A percentile compares a stretch with the other conserved stretches of the same genome.
phyloP scores from a whole-genome alignment of 169 alveolate genomes.

The Fabrea salina region DNA sequence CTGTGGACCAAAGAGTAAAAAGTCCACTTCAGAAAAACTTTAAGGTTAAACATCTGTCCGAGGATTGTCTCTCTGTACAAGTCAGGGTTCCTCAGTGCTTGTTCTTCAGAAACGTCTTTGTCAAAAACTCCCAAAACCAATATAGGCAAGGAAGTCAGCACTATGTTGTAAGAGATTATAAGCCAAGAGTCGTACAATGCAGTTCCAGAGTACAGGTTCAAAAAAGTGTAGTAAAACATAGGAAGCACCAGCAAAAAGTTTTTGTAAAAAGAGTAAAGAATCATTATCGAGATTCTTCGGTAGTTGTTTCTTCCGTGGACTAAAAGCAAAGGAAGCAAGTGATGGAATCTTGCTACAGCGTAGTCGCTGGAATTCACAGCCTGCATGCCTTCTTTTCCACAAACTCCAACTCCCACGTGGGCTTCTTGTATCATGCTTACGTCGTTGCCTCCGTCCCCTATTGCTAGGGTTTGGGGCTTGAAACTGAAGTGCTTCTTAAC shows the following conservation, averaged over 20 bases:
- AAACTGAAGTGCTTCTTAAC: slow-evolving; percentile 61
- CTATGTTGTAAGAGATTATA: slow-evolving; percentile 91
- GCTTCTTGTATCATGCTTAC: slow-evolving; percentile 98
- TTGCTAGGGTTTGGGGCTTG: slow-evolving; percentile 81
- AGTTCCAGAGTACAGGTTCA: slow-evolving; percentile 92
- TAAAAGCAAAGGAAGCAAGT: slow-evolving; percentile 76
- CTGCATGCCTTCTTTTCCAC: slow-evolving; percentile 96
- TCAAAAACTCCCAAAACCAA: slow-evolving; percentile 78
- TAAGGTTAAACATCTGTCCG: not conserved
- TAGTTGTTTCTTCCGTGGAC: slow-evolving; percentile 92
- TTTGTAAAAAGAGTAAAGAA: slow-evolving; percentile 96
- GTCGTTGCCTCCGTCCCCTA: slow-evolving; percentile 99
- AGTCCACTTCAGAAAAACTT: not conserved
- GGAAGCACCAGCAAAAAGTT: slow-evolving; percentile 93
- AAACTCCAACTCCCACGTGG: slow-evolving; percentile 96
- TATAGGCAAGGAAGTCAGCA: slow-evolving; percentile 93
- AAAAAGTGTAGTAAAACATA: slow-evolving; percentile 88
- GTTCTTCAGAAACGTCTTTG: slow-evolving; percentile 2
- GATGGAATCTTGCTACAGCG: slow-evolving; percentile 67
- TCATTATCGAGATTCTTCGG: slow-evolving; percentile 90
- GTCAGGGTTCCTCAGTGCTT: not conserved
- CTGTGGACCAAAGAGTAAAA: not conserved
- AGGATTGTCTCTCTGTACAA: not conserved
- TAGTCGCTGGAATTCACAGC: slow-evolving; percentile 83
- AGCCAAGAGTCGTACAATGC: slow-evolving; percentile 94